Evolutionary conservation across 2,329 filamentous ascomycete species (phyloP), one percentile per base, ranked within the genome.

Genomic region (Aurifilum marmelostoma): DNA sequence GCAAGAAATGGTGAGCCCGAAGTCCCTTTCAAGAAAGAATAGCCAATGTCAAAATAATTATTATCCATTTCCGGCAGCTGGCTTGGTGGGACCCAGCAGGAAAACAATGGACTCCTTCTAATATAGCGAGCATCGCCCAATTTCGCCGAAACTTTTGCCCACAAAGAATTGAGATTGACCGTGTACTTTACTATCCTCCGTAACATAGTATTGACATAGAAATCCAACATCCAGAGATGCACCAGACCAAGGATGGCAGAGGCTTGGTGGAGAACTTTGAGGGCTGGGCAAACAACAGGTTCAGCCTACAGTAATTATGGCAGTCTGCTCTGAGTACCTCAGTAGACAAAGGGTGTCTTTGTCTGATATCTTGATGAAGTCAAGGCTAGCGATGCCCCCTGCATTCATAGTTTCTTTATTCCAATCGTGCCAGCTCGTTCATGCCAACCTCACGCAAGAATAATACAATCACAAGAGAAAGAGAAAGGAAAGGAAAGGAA

Each of bases 1-100:
- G 9, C n/a, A 18, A 21, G 39, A n/a, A n/a, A n/a, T n/a, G n/a
- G n/a, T n/a, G 29, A 39, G 64, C 61, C 64, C 43, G 59, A 65
- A 60, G 29, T 24, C 7, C 29, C 1, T 43, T 56, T 41, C 24
- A 29, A 37, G 16, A 61, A 52, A 47, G 27, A 21, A 59, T 18
- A 34, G 29, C 41, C 29, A 52, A n/a, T 27, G 5, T 41, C 29
- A n/a, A n/a, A 43, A 6, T 21, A 5, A 21, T 3, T n/a, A n/a
- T 29, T 29, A 21, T 58, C 66, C 66, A 63, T 43, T 58, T 64
- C 66, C 66, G 66, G 66, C 41, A 59, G 56, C 29, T 24, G 29
- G 21, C 11, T 32, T 8, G 8, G 34, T 8, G 8, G 34, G 34
- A 12, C 18, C 56, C 29, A 59, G 16, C 18, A n/a, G 21, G 18